These are phyloP conservation scores for Artemisia argyi DNA, from an alignment of 129 eudicot species.

Conservation along the genomic window DNA sequence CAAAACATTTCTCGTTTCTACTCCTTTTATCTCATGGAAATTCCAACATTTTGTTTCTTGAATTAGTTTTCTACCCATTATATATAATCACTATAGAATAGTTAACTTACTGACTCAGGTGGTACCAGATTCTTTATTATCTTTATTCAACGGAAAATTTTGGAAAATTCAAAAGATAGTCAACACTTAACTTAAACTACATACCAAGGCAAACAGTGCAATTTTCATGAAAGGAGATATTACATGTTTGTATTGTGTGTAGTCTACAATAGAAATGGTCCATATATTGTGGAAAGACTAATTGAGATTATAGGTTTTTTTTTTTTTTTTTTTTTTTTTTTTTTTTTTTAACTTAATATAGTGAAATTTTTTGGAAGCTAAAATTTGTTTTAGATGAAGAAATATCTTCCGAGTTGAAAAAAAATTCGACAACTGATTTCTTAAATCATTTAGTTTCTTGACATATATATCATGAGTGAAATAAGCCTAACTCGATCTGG, in stretches of 20 bases:
- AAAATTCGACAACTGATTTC: neutral
- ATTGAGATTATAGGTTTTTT: neutral
- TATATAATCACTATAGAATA: neutral
- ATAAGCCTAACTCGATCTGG: neutral
- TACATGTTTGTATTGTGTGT: neutral
- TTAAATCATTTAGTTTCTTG: slow-evolving; percentile 1
- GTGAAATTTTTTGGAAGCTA: neutral
- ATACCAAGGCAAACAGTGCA: neutral
- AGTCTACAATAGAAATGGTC: neutral
- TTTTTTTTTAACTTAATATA: neutral
- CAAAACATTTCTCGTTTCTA: slow-evolving; percentile 9
- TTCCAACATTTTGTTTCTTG: neutral
- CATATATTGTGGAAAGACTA: neutral
- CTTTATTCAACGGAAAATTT: neutral
- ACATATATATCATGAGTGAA: neutral
- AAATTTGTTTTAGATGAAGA: neutral
- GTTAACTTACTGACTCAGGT: neutral
- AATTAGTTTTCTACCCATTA: neutral
- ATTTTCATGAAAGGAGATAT: neutral
- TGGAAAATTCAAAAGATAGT: neutral
- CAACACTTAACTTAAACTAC: neutral
- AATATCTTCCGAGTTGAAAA: neutral
- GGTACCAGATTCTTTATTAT: neutral
- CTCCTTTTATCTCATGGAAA: neutral
- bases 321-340: neutral